Evolutionary conservation across 176 grass and related monocot genomes (phyloP).

Genomic region (Eremochloa ophiuroides): DNA sequence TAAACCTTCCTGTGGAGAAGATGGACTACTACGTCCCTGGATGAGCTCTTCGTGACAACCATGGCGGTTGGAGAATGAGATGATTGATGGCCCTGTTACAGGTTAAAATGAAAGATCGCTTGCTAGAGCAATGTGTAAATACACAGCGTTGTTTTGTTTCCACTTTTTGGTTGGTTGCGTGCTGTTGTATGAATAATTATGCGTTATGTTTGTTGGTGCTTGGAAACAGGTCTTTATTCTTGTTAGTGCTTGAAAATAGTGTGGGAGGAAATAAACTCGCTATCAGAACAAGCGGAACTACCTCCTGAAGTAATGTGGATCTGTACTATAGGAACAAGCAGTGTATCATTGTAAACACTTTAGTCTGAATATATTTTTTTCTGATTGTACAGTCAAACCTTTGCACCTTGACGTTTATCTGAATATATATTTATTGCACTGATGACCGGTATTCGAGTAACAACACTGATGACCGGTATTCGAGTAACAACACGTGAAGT

Average conservation of each 20-base stretch:
- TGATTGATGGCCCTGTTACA: not conserved
- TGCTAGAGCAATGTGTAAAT: constrained; percentile 30
- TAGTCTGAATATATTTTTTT: not conserved
- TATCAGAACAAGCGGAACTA: not conserved
- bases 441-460: too few species aligned
- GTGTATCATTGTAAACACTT: not conserved
- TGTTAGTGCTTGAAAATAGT: not conserved
- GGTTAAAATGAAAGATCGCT: not conserved
- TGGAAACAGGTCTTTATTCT: not conserved
- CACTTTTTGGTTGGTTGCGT: not conserved
- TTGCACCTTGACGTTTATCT: not conserved
- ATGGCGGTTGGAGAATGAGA: not conserved
- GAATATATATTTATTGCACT: too few species aligned
- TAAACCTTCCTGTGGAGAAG: constrained; percentile 93
- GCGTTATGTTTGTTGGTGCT: not conserved
- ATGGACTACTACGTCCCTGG: constrained; percentile 96
- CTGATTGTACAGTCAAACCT: not conserved
- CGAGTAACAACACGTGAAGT: too few species aligned
- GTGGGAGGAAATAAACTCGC: not conserved
- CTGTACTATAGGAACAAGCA: not conserved
- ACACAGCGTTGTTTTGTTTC: constrained; percentile 1
- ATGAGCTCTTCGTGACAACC: not conserved
- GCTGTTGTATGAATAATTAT: not conserved
- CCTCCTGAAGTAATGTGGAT: not conserved
- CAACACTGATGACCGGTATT: too few species aligned